Evolutionary conservation across 257 asterid genomes (phyloP).

Genomic region (Nemophila menziesii): DNA sequence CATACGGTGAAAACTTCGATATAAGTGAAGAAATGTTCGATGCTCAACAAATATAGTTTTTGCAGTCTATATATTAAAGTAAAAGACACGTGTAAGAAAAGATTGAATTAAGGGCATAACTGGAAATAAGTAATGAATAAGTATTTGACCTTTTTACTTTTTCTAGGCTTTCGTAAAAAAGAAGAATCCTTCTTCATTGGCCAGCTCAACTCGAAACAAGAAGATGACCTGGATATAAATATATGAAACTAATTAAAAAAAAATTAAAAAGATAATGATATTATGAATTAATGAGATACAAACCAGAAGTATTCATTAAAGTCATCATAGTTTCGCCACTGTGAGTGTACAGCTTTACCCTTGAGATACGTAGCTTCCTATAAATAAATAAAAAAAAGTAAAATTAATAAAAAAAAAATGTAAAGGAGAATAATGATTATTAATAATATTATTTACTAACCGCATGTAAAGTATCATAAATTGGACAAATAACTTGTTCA

Average conservation of each 20-base stretch:
- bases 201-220: slow-evolving; percentile 86
- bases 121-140: background rate
- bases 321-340: slow-evolving; percentile 95
- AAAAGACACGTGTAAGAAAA: background rate
- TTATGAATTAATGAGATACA: background rate
- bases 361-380: slow-evolving; percentile 69
- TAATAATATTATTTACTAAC: slow-evolving; percentile 30
- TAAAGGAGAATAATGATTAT: background rate
- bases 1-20: slow-evolving; percentile 94
- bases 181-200: slow-evolving; percentile 64
- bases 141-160: slow-evolving; percentile 61
- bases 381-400: slow-evolving; percentile 6
- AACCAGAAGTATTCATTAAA: slow-evolving; percentile 95
- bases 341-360: slow-evolving; percentile 96
- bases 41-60: slow-evolving; percentile 96
- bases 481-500: slow-evolving; percentile 59
- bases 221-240: slow-evolving; percentile 51
- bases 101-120: background rate
- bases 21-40: slow-evolving; percentile 87
- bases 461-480: slow-evolving; percentile 33
- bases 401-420: slow-evolving; percentile 1
- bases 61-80: slow-evolving; percentile 48
- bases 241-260: background rate
- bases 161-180: slow-evolving; percentile 48
- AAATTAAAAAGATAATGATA: background rate